These are phyloP conservation scores for Didymella exigua DNA, from an alignment of 2,329 filamentous ascomycete genomes.

Conservation along the genomic window DNA sequence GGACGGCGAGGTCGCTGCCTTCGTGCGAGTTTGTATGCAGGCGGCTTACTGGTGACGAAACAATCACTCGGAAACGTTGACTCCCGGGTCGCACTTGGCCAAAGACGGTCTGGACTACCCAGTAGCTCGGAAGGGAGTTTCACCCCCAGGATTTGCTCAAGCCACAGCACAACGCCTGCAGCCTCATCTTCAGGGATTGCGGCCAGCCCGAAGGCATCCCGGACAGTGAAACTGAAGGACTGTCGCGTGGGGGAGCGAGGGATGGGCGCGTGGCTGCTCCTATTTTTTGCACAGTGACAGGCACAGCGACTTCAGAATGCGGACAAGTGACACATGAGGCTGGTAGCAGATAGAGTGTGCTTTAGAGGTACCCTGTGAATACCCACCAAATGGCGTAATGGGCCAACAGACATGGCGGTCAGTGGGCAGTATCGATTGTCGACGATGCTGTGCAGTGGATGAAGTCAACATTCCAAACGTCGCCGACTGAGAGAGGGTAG, in stretches of 20 bases:
- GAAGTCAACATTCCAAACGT: constrained; percentile 11
- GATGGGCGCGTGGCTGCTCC: neutral
- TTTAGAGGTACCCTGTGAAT: constrained; percentile 3
- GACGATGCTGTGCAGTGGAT: constrained; percentile 10
- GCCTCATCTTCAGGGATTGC: constrained; percentile 10
- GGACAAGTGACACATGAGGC: constrained; percentile 3
- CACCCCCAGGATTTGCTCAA: constrained; percentile 16
- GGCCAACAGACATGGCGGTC: constrained; percentile 5
- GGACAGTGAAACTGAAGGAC: neutral
- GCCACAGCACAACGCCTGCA: constrained; percentile 16
- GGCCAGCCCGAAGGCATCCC: constrained; percentile 1
- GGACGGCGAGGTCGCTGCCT: constrained; percentile 35
- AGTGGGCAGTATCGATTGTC: constrained; percentile 9
- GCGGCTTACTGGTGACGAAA: constrained; percentile 18
- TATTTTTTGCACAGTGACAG: constrained; percentile 9
- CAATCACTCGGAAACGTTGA: constrained; percentile 24
- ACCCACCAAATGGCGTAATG: constrained; percentile 7
- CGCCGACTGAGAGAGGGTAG: constrained; percentile 3
- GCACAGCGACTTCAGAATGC: constrained; percentile 2
- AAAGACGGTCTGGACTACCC: neutral
- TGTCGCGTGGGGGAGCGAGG: constrained; percentile 11
- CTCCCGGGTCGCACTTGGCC: constrained; percentile 28
- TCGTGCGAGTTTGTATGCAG: constrained; percentile 22
- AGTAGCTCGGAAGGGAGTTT: constrained; percentile 6
- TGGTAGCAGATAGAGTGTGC: constrained; percentile 29